Evolutionary conservation across 306 rosid genomes (phyloP).

Genomic region (Purshia tridentata): DNA sequence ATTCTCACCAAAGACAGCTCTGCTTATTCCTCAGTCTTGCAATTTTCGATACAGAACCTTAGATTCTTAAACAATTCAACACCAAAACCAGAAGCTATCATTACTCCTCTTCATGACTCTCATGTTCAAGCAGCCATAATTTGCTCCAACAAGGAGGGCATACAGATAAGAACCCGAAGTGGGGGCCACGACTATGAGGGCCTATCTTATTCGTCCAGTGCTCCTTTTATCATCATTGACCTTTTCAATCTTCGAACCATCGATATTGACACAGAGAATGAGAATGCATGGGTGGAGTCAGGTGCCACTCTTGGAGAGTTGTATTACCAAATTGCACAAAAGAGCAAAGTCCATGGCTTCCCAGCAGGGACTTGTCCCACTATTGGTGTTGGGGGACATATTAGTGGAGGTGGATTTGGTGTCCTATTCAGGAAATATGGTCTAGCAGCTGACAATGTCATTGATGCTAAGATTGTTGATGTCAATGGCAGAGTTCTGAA

Average conservation of each 20-base stretch:
- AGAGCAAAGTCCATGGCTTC: constrained; percentile 26
- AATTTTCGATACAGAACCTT: constrained; percentile 39
- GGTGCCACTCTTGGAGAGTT: constrained; percentile 36
- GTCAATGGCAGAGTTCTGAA: constrained; percentile 49
- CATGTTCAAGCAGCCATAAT: constrained; percentile 25
- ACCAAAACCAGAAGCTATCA: constrained; percentile 43
- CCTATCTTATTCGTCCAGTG: constrained; percentile 19
- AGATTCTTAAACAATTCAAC: constrained; percentile 35
- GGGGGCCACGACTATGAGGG: constrained; percentile 42
- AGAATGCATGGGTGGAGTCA: constrained; percentile 25
- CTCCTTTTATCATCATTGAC: constrained; percentile 29
- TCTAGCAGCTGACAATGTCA: constrained; percentile 58
- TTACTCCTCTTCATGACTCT: constrained; percentile 28
- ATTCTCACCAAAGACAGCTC: constrained; percentile 28
- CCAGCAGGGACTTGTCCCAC: constrained; percentile 35
- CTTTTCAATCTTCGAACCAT: constrained; percentile 25
- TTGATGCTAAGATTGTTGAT: constrained; percentile 52
- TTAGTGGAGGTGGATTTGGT: constrained; percentile 23
- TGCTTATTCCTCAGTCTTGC: constrained; percentile 31
- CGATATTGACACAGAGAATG: background rate
- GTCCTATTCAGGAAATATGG: constrained; percentile 48
- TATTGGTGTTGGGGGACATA: constrained; percentile 18
- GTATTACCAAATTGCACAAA: constrained; percentile 22
- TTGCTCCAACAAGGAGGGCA: constrained; percentile 14
- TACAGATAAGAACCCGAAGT: constrained; percentile 23